Percentiles rank a stretch among this genome's conserved stretches.
Evolutionary conservation across 2,329 filamentous ascomycete species (phyloP).

Genomic region (Lecanicillium sp.): DNA sequence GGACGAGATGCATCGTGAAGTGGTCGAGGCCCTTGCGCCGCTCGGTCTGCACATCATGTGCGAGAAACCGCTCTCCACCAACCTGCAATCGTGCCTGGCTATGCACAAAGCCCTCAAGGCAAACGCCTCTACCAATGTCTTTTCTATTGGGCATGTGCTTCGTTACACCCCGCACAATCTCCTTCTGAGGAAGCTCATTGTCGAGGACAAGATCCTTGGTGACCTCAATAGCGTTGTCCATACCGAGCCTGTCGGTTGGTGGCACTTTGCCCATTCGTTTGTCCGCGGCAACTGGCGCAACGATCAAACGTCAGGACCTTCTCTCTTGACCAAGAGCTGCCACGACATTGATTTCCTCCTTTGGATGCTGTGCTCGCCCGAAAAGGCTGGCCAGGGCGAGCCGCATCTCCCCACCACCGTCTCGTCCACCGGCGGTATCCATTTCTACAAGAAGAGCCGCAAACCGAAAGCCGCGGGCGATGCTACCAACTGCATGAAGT

Average conservation of each 20-base stretch:
- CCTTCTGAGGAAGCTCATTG: conserved; percentile 68
- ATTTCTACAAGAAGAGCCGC: conserved; percentile 66
- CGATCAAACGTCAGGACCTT: conserved; percentile 67
- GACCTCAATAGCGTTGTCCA: conserved; percentile 82
- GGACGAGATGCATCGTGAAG: conserved; percentile 82
- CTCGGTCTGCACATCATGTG: conserved; percentile 78
- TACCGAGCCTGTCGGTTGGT: conserved; percentile 91
- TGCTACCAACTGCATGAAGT: conserved; percentile 83
- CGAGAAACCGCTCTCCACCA: conserved; percentile 87
- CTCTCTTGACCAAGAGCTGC: conserved; percentile 87
- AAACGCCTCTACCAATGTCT: conserved; percentile 41
- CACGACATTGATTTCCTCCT: conserved; percentile 92
- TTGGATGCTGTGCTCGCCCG: conserved; percentile 79
- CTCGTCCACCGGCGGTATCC: conserved; percentile 68
- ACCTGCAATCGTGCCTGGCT: conserved; percentile 65
- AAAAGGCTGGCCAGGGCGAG: conserved; percentile 30
- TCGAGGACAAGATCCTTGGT: conserved; percentile 69
- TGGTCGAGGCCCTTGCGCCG: conserved; percentile 65
- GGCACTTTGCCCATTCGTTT: conserved; percentile 89
- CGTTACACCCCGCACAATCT: conserved; percentile 92
- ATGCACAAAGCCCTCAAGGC: conserved; percentile 56
- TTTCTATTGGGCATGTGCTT: conserved; percentile 90
- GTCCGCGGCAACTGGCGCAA: conserved; percentile 93
- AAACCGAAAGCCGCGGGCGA: conserved; percentile 69
- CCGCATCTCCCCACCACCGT: conserved; percentile 70